phyloP scores from a whole-genome alignment of 2,329 filamentous ascomycete genomes.

The Xylaria sp. region DNA sequence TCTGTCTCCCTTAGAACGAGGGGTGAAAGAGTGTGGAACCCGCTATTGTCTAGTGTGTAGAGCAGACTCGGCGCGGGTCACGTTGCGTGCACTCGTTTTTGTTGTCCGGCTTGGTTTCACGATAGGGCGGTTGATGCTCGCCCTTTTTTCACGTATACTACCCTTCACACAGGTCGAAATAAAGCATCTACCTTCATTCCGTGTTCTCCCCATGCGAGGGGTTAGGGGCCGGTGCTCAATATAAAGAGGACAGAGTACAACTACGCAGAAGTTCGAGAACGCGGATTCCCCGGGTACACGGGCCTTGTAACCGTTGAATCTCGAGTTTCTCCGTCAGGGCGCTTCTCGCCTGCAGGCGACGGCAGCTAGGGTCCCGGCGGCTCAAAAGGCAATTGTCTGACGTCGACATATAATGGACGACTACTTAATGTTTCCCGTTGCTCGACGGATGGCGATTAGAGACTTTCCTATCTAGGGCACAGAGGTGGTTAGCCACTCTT shows the following conservation, averaged over 20 bases:
- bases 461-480: constrained; percentile 1
- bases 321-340: constrained; percentile 30
- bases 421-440: constrained; percentile 10
- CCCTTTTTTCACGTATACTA: constrained; percentile 12
- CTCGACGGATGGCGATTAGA: constrained; percentile 11
- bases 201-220: constrained; percentile 5
- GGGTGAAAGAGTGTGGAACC: constrained; percentile 27
- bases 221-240: not conserved
- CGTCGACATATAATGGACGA: constrained; percentile 20
- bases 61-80: constrained; percentile 6
- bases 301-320: constrained; percentile 40
- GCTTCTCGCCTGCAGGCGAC: constrained; percentile 32
- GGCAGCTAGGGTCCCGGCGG: constrained; percentile 34
- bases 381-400: constrained; percentile 28
- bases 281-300: constrained; percentile 37
- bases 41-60: constrained; percentile 15
- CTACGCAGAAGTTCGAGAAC: constrained; percentile 13
- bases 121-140: constrained; percentile 1
- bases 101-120: not conserved
- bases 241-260: constrained; percentile 20
- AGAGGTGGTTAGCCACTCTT: constrained; percentile 7
- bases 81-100: constrained; percentile 1
- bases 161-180: constrained; percentile 14
- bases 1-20: not conserved
- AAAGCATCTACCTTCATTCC: not conserved